Base-by-base conservation (phyloP, 257 asterid genomes). In the Fraxinus pennsylvanica region DNA sequence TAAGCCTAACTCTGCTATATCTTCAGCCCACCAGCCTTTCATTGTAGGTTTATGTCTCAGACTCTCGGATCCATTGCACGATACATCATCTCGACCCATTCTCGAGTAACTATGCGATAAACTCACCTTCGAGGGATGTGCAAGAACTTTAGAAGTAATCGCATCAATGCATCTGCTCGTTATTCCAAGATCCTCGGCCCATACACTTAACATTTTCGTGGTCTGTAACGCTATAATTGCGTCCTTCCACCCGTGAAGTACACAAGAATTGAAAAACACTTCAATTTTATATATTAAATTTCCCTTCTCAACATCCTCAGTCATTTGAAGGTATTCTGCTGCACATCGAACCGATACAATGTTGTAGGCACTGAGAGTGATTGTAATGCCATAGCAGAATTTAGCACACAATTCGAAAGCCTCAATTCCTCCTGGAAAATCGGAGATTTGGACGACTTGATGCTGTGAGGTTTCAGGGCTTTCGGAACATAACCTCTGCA, bases 11-110 rank as follows among this genome's bases (percentile, higher is more conserved):
- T 94, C 97, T 0, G 97, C 97, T 39, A 94, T 43, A 63, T 94
- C 98, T 35, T 92, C 97, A 45, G 89, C 98, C 98, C 98, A 92
- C 98, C 97, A 92, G 1, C 92, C 92, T 68, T 84, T 86, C 3
- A 76, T 47, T 1, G 41, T 22, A 15, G 90, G 78, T 69, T 79
- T 80, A 72, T 79, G 82, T 82, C 91, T 80, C 17, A 30, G 84
- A 79, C 83, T 85, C 63, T 89, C 93, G 2, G 92, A 86, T 0
- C 92, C 96, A 41, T 82, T 85, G 78, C 91, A 87, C 22, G 95
- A 91, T 1, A 84, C 1, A 22, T 85, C 96, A 29, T 86, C 96
- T 65, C 86, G 80, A 1, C 81, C 93, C 35, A 93, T 80, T 57
- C 91, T 84, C 0, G 97, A 92, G 69, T 85, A 85, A 47, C 89